A percentile compares a stretch with the other conserved stretches of the same genome.
Conservation (phyloP, 441 rosid species). For the Adansonia rubrostipa region DNA sequence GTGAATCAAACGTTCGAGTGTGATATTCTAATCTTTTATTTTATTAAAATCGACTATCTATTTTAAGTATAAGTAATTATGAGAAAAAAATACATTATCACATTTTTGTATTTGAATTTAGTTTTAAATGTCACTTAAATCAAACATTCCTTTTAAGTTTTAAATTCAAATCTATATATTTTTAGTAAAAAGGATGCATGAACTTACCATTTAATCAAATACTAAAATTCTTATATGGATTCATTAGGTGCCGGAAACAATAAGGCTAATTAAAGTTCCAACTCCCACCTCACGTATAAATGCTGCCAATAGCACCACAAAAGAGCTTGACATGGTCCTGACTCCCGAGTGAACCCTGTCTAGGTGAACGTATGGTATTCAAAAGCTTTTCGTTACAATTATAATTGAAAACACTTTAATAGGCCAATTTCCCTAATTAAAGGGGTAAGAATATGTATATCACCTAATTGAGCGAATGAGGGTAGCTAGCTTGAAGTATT, state of each 20-base stretch:
- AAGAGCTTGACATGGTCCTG: background rate
- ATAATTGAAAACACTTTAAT: background rate
- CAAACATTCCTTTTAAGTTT: background rate
- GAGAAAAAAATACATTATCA: background rate
- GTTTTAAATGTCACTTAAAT: background rate
- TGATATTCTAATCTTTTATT: background rate
- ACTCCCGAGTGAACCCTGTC: background rate
- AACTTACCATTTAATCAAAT: too few relatives aligned
- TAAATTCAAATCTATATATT: too few relatives aligned
- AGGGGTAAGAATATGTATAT: background rate
- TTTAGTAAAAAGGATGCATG: too few relatives aligned
- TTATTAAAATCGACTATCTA: background rate
- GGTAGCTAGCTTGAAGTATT: constrained; percentile 6
- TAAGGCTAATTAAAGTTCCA: too few relatives aligned
- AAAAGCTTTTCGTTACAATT: background rate
- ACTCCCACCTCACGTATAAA: background rate
- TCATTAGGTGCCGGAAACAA: background rate
- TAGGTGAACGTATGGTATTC: background rate
- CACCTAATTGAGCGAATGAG: constrained; percentile 1
- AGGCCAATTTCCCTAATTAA: background rate
- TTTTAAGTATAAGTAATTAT: background rate
- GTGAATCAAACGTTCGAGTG: too few relatives aligned
- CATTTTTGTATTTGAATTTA: background rate
- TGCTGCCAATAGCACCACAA: background rate
- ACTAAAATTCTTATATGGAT: background rate